These are phyloP conservation scores for Yarrowia osloensis DNA, from an alignment of 805 yeast genomes.

Conservation along the genomic window DNA sequence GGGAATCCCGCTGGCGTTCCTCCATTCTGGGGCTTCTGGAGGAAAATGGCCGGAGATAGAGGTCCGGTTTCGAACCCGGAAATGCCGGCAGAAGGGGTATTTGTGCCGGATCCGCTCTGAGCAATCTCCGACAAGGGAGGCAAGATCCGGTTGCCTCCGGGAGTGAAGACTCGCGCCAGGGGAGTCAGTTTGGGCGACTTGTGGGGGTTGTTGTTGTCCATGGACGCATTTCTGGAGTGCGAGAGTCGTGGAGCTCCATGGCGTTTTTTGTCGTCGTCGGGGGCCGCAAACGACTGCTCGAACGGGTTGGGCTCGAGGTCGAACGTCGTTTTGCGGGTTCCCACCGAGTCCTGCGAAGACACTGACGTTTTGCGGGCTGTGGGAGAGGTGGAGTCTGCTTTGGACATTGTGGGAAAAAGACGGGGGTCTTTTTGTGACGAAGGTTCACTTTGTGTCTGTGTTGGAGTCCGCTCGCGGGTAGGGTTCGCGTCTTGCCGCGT, in stretches of 20 bases:
- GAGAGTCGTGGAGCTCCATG: not conserved
- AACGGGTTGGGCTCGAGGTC: conserved; percentile 93
- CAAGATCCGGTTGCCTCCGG: conserved; percentile 38
- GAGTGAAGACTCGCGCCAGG: conserved; percentile 32
- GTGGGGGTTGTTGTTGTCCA: not conserved
- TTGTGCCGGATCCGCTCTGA: not conserved
- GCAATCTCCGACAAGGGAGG: conserved; percentile 38
- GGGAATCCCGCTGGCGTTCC: conserved; percentile 12
- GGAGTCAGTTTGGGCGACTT: conserved; percentile 30
- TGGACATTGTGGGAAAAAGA: not conserved
- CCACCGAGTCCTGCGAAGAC: not conserved
- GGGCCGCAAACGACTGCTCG: conserved; percentile 88
- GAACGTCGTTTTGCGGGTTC: conserved; percentile 45
- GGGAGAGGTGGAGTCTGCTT: conserved; percentile 14
- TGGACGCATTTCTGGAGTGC: conserved; percentile 6
- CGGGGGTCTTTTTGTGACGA: too few species aligned
- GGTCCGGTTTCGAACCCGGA: conserved; percentile 41
- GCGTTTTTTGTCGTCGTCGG: conserved; percentile 36
- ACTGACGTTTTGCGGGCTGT: conserved; percentile 8
- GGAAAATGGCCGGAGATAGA: conserved; percentile 43
- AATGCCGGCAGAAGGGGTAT: conserved; percentile 9
- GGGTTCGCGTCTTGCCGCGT: not conserved
- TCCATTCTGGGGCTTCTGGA: conserved; percentile 40
- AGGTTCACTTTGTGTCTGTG: too few species aligned
- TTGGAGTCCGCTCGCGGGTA: not conserved